These are phyloP conservation scores for Termitomyces heimii DNA, from an alignment of 768 basidiomycete genomes.

Conservation along the genomic window DNA sequence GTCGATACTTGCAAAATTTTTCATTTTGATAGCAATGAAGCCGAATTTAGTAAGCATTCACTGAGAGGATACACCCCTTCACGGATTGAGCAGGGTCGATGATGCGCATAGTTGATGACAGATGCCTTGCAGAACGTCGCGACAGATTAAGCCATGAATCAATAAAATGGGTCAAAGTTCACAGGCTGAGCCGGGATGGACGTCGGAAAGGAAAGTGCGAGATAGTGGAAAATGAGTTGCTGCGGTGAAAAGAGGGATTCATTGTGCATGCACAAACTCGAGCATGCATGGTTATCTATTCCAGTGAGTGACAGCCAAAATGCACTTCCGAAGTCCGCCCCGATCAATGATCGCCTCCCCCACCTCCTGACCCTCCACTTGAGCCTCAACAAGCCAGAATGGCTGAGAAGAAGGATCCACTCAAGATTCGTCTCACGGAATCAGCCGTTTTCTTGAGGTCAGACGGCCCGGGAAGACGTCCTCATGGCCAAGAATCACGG, in stretches of 20 bases:
- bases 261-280: not conserved
- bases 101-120: not conserved
- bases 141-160: not conserved
- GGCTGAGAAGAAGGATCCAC: slow-evolving; percentile 31
- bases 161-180: not conserved
- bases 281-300: not conserved
- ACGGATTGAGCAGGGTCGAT: not conserved
- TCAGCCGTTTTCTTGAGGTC: slow-evolving; percentile 65
- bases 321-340: not conserved
- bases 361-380: not conserved
- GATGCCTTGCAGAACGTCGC: not conserved
- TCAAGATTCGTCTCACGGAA: slow-evolving; percentile 62
- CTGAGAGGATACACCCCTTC: not conserved
- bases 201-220: not conserved
- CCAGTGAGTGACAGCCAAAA: not conserved
- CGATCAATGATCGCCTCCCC: slow-evolving; percentile 2
- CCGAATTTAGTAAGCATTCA: not conserved
- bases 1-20: not conserved
- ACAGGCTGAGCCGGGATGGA: not conserved
- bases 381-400: slow-evolving; percentile 1
- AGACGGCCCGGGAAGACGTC: slow-evolving; percentile 33
- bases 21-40: not conserved
- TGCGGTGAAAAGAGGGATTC: not conserved
- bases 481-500: slow-evolving; percentile 19
- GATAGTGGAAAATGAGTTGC: not conserved